Evolutionary conservation across 2,329 filamentous ascomycete genomes (phyloP).

Genomic region (Myrmaecium sp.): DNA sequence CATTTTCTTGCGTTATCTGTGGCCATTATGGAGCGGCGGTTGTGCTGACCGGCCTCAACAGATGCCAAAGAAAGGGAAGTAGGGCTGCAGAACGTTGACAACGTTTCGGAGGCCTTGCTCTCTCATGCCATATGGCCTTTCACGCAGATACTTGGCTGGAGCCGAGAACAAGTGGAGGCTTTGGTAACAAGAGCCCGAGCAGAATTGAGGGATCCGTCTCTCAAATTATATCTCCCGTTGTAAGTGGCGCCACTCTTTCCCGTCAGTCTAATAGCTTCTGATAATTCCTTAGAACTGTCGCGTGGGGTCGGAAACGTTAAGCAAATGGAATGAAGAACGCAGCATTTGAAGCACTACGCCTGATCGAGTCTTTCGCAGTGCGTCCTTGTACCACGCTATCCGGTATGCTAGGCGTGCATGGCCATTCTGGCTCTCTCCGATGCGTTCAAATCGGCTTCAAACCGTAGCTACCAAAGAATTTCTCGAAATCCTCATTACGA

Average conservation of each 20-base stretch:
- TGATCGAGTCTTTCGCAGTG: too few relatives aligned
- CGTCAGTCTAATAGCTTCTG: neutral
- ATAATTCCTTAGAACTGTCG: slow-evolving; percentile 7
- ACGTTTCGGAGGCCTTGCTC: slow-evolving; percentile 18
- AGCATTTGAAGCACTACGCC: too few relatives aligned
- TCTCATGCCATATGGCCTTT: slow-evolving; percentile 21
- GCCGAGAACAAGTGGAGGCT: slow-evolving; percentile 12
- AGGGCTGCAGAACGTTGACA: slow-evolving; percentile 12
- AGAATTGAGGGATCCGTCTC: slow-evolving; percentile 13
- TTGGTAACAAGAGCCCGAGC: slow-evolving; percentile 13
- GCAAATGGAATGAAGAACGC: too few relatives aligned
- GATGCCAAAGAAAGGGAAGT: slow-evolving; percentile 15
- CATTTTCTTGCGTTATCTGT: neutral
- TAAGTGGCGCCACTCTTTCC: slow-evolving; percentile 8
- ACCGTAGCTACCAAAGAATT: too few relatives aligned
- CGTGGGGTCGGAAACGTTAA: slow-evolving; percentile 17
- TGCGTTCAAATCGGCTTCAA: too few relatives aligned
- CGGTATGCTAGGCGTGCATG: too few relatives aligned
- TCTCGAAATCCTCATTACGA: too few relatives aligned
- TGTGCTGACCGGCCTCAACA: slow-evolving; percentile 6
- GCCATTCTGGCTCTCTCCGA: too few relatives aligned
- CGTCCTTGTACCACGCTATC: too few relatives aligned
- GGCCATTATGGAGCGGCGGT: neutral
- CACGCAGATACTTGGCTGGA: slow-evolving; percentile 15
- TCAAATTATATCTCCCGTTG: slow-evolving; percentile 21